Base-by-base conservation (phyloP, 2,329 filamentous ascomycete genomes). In the Cladosporium oxysporum region DNA sequence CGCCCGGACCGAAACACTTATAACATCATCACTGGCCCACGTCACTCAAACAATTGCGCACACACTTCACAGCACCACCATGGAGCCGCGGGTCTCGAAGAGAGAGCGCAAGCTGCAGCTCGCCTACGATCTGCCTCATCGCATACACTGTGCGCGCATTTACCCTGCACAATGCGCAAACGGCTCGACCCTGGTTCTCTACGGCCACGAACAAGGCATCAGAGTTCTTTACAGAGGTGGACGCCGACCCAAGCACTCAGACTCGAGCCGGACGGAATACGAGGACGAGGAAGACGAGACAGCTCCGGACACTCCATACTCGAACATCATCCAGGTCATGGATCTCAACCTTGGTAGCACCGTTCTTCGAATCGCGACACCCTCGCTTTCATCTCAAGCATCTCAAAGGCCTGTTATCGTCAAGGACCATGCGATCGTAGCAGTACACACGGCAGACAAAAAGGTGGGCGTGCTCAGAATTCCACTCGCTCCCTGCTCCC, bases 221-320 rank as follows among this genome's bases (percentile, higher is more conserved):
- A 82, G 83, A 66, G 76, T 89, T 58, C 70, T 87, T 33, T 90
- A 87, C 87, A 81, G 85, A 75, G 86, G 86, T 52, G 87, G 87
- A 4, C 80, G 79, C 29, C 68, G 69, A 65, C 68, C 68, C 26
- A 71, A 64, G n/a, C 37, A 69, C 55, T 21, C 29, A 62, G 47
- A 62, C 58, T 44, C 35, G 11, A 62, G 26, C 41, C 44, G 16
- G 12, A 28, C 33, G 21, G 76, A 83, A 16, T 87, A 85, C 62
- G 82, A 86, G 66, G 75, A 81, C 0, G 82, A 86, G 49, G 85
- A 88, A 63, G 83, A 84, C 47, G 86, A 88, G 72, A 76, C 84
- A n/a, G 85, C 88, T 68, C 80, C 83, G 28, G 81, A 83, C 21
- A 79, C 82, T 64, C 85, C 85, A 31, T 88, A 83, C 66, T 80